These are phyloP conservation scores for Teunomyces stri DNA, from an alignment of 805 yeast genomes.

Conservation along the genomic window DNA sequence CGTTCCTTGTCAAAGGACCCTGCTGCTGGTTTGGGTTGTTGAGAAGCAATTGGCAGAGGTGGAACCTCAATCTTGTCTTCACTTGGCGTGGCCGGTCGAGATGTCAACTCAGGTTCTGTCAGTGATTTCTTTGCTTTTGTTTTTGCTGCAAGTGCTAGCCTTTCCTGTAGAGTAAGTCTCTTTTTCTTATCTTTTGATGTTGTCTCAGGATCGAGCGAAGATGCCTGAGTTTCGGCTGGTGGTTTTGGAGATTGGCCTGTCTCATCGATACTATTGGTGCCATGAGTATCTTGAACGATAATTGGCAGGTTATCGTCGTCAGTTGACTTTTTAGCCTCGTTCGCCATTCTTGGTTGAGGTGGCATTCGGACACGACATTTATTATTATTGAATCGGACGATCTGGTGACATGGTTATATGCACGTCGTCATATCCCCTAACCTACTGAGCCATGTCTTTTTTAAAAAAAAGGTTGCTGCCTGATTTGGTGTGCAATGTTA, in stretches of 20 bases:
- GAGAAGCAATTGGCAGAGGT: neutral
- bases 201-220: neutral
- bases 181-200: constrained; percentile 35
- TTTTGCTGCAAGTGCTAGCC: constrained; percentile 79
- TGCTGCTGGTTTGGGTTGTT: neutral
- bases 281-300: neutral
- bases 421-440: neutral
- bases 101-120: neutral
- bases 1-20: constrained; percentile 4
- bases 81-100: neutral
- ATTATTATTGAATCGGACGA: neutral
- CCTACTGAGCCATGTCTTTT: too few relatives aligned
- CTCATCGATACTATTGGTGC: neutral
- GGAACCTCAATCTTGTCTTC: neutral
- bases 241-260: neutral
- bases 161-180: constrained; percentile 76
- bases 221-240: neutral
- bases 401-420: neutral
- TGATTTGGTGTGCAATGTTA: too few relatives aligned
- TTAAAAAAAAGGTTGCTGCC: too few relatives aligned
- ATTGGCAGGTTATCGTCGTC: neutral
- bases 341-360: neutral
- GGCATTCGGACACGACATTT: neutral
- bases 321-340: neutral
- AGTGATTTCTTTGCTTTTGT: constrained; percentile 28